These are phyloP conservation scores for Aureobasidium sp. DNA, from an alignment of 2,329 filamentous ascomycete genomes.

Conservation along the genomic window DNA sequence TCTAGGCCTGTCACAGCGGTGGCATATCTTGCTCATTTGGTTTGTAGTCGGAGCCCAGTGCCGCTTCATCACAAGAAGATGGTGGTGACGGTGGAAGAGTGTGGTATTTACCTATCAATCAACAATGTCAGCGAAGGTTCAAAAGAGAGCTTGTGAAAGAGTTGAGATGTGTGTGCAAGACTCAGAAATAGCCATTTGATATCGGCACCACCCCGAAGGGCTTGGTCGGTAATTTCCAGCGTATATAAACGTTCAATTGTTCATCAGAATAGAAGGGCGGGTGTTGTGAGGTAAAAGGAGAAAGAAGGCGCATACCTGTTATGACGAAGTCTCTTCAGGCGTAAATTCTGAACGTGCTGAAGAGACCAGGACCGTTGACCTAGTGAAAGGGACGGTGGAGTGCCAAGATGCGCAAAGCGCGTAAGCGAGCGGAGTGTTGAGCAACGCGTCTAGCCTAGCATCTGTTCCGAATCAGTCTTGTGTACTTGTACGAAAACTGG, in stretches of 20 bases:
- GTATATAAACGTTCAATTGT: constrained; percentile 61
- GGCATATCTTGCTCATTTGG: constrained; percentile 21
- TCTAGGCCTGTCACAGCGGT: constrained; percentile 37
- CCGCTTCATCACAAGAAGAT: constrained; percentile 21
- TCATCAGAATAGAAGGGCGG: constrained; percentile 21
- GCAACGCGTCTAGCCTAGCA: constrained; percentile 1
- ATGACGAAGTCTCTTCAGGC: not conserved
- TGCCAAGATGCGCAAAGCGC: not conserved
- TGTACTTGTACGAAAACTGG: not conserved
- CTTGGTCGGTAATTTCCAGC: constrained; percentile 98
- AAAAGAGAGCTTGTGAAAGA: not conserved
- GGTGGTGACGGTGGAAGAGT: not conserved
- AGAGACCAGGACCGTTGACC: not conserved
- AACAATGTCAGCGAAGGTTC: constrained; percentile 13
- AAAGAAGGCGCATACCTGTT: constrained; percentile 2
- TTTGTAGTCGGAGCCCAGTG: constrained; percentile 22
- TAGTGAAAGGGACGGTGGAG: constrained; percentile 10
- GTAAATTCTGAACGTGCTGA: not conserved
- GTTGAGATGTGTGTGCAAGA: constrained; percentile 18
- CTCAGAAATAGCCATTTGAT: constrained; percentile 85
- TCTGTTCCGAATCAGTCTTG: constrained; percentile 7
- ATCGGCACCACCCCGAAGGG: constrained; percentile 62
- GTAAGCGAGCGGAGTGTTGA: not conserved
- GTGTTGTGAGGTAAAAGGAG: not conserved
- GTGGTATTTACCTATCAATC: constrained; percentile 15